These are phyloP conservation scores for Elongisporangium undulatum DNA, from an alignment of 352 stramenopile species.

Conservation along the genomic window DNA sequence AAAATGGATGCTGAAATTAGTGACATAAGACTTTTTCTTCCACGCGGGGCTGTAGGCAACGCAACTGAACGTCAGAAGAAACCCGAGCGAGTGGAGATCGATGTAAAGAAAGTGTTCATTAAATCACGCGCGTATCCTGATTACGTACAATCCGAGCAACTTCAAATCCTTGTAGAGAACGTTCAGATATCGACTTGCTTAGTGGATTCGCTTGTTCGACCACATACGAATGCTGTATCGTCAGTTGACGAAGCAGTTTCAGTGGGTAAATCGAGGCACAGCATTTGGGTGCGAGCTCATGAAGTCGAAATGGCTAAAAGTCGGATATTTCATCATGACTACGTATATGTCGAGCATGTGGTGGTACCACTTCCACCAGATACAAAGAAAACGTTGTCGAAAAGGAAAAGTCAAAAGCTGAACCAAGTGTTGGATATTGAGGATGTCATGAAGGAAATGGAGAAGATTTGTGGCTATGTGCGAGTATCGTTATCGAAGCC, in stretches of 20 bases:
- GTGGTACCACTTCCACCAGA: constrained; percentile 26
- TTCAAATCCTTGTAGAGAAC: constrained; percentile 29
- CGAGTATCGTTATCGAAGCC: constrained; percentile 27
- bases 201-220: constrained; percentile 11
- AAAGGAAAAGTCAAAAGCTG: background rate
- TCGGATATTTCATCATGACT: constrained; percentile 20
- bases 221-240: constrained; percentile 25
- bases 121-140: constrained; percentile 38
- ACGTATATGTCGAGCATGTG: constrained; percentile 46
- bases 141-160: constrained; percentile 40
- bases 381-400: constrained; percentile 12
- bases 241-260: constrained; percentile 32
- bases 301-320: constrained; percentile 21
- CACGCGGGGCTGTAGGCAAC: constrained; percentile 43
- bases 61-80: constrained; percentile 25
- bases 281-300: constrained; percentile 8
- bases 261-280: constrained; percentile 6
- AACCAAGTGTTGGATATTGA: constrained; percentile 34
- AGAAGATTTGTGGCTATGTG: constrained; percentile 40
- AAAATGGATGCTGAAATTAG: constrained; percentile 48
- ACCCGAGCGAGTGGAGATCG: constrained; percentile 52
- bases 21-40: constrained; percentile 34
- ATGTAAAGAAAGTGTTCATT: constrained; percentile 34
- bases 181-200: constrained; percentile 42
- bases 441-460: constrained; percentile 42